Evolutionary conservation across 2,329 filamentous ascomycete genomes (phyloP).

Genomic region (Hypoxylon sp.): DNA sequence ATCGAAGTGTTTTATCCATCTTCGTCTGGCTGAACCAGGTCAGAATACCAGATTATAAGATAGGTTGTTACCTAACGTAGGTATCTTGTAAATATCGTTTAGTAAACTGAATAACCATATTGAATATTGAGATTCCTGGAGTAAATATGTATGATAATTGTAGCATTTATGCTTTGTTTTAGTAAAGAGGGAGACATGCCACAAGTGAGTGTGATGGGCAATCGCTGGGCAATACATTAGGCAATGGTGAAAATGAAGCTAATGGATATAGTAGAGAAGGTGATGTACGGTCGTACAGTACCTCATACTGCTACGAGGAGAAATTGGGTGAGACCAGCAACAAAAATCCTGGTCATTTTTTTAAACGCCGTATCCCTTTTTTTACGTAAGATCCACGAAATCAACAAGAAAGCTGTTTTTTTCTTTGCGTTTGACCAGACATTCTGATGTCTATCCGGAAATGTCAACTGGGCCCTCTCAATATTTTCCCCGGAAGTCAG

Average conservation of each 20-base stretch:
- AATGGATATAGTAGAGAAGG: constrained; percentile 9
- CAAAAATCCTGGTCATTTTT: constrained; percentile 24
- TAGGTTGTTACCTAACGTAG: neutral
- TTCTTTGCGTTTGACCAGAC: constrained; percentile 7
- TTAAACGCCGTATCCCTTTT: constrained; percentile 28
- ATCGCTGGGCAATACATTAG: constrained; percentile 7
- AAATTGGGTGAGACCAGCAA: constrained; percentile 18
- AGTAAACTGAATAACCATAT: constrained; percentile 11
- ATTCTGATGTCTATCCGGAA: constrained; percentile 17
- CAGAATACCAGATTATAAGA: neutral
- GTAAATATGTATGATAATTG: constrained; percentile 21
- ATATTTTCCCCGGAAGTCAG: neutral
- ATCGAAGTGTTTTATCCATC: neutral
- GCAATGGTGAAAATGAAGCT: constrained; percentile 6
- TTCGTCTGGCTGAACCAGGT: neutral
- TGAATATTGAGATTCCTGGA: constrained; percentile 18
- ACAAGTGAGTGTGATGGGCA: neutral
- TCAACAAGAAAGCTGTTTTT: constrained; percentile 6
- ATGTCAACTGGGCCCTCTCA: constrained; percentile 10
- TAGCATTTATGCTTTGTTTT: constrained; percentile 18
- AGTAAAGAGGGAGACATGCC: constrained; percentile 7
- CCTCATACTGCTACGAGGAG: constrained; percentile 9
- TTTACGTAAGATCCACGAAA: constrained; percentile 6
- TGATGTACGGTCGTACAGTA: constrained; percentile 23
- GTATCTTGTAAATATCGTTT: neutral